Percentiles rank a stretch among this genome's conserved stretches.
These are phyloP conservation scores for Talaromyces ruber DNA, from an alignment of 495 filamentous ascomycete species.

Conservation along the genomic window DNA sequence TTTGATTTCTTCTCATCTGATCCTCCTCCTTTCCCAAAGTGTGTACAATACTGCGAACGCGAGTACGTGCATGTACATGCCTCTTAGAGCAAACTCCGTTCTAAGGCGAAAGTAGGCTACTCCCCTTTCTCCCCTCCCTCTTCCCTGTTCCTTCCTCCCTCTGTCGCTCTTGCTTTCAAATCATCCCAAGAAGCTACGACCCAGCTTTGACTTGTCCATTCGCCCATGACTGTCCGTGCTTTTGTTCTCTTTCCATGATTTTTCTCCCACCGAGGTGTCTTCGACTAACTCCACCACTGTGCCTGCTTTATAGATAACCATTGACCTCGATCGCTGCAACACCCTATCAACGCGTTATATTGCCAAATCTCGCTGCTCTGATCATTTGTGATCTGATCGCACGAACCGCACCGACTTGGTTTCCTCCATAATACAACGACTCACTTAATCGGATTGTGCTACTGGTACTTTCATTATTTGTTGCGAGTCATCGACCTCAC, in stretches of 20 bases:
- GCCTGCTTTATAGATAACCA: neutral
- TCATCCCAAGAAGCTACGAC: slow-evolving; percentile 6
- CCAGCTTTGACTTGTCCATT: neutral
- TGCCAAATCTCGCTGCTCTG: neutral
- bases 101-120: neutral
- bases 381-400: neutral
- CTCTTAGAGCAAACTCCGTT: neutral
- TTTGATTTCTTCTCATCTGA: neutral
- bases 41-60: neutral
- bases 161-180: slow-evolving; percentile 11
- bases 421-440: neutral
- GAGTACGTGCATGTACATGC: neutral
- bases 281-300: neutral
- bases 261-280: neutral
- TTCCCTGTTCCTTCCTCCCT: slow-evolving; percentile 10
- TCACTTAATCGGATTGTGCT: neutral
- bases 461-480: neutral
- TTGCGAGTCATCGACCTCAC: neutral
- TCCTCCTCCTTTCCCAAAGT: neutral
- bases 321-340: neutral
- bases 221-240: neutral
- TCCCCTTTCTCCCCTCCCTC: slow-evolving; percentile 2
- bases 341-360: neutral
- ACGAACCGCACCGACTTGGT: neutral
- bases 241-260: neutral